phyloP scores from a whole-genome alignment of 306 rosid genomes.

The Quercus aquifolioides region DNA sequence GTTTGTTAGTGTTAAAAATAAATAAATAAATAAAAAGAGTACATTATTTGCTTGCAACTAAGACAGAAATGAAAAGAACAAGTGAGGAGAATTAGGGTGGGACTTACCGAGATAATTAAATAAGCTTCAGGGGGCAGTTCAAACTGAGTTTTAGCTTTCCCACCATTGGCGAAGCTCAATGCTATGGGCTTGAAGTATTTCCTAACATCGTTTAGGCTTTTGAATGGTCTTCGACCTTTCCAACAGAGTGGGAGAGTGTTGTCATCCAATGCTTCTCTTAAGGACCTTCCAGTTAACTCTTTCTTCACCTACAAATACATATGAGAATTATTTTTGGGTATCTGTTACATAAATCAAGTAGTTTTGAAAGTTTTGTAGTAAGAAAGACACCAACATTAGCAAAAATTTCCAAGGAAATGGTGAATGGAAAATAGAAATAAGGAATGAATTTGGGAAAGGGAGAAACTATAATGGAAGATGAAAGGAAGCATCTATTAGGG shows the following conservation, averaged over 20 bases:
- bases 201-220: constrained; percentile 59
- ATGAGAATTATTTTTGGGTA: neutral
- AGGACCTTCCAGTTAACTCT: constrained; percentile 49
- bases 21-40: neutral
- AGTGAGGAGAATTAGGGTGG: neutral
- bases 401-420: neutral
- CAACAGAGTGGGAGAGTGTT: constrained; percentile 69
- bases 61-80: constrained; percentile 2
- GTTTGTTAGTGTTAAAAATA: neutral
- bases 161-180: constrained; percentile 42
- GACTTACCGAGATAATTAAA: constrained; percentile 68
- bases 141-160: constrained; percentile 47
- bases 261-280: constrained; percentile 63
- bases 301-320: constrained; percentile 44
- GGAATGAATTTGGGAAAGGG: neutral
- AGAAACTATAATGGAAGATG: no score
- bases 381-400: neutral
- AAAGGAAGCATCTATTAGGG: no score
- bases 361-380: neutral
- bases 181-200: constrained; percentile 85
- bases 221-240: constrained; percentile 70
- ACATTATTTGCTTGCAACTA: neutral
- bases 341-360: neutral
- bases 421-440: neutral
- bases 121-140: constrained; percentile 83